phyloP scores from a whole-genome alignment of 345 rosid genomes.

The Turritis glabra region DNA sequence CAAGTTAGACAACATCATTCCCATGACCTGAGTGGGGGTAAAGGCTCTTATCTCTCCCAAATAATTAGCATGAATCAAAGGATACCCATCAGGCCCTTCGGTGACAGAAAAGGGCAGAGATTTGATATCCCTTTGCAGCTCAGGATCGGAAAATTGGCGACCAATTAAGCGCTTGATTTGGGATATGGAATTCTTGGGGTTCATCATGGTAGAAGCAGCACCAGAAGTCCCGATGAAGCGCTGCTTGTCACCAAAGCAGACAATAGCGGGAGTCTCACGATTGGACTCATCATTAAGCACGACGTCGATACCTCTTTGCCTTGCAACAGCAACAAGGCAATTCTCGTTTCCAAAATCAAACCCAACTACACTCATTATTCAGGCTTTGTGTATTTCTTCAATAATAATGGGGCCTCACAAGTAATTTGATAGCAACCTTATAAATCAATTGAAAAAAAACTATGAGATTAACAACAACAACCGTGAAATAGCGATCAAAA shows the following conservation, averaged over 20 bases:
- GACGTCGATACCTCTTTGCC: conserved; percentile 98
- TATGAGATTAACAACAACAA: not conserved
- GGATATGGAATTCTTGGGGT: conserved; percentile 89
- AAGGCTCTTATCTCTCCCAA: conserved; percentile 78
- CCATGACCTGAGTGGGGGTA: conserved; percentile 92
- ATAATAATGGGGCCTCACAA: not conserved
- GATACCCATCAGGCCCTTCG: conserved; percentile 90
- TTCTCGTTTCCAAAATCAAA: conserved; percentile 98
- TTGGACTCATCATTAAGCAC: conserved; percentile 98
- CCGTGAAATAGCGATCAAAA: not conserved
- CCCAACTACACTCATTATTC: conserved; percentile 95
- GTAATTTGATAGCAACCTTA: not conserved
- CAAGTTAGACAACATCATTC: conserved; percentile 81
- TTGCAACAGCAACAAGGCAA: conserved; percentile 93
- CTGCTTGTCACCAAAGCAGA: conserved; percentile 97
- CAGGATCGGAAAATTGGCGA: conserved; percentile 80
- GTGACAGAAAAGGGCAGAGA: conserved; percentile 68
- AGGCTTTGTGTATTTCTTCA: not conserved
- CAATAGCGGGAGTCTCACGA: conserved; percentile 95
- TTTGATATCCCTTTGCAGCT: conserved; percentile 82
- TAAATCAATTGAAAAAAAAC: not conserved
- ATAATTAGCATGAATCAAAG: conserved; percentile 80
- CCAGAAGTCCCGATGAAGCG: conserved; percentile 97
- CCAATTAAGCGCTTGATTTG: conserved; percentile 90
- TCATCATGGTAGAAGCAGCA: conserved; percentile 93